A percentile compares a stretch with the other conserved stretches of the same genome.
Conservation (phyloP, 805 yeast genomes). For the Candida golubevii region DNA sequence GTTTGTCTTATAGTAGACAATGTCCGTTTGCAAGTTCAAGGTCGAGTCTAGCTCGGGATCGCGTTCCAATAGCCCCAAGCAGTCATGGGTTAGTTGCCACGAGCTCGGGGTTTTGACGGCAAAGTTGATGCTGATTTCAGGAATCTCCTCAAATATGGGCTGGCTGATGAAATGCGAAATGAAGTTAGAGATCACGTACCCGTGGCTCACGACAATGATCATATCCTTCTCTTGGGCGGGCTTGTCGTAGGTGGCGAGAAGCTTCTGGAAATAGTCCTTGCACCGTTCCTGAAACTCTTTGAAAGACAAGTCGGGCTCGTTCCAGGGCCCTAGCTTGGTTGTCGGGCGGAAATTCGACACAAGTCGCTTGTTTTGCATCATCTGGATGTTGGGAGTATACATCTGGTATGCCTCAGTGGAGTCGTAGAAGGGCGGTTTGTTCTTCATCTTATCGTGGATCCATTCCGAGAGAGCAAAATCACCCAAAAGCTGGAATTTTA, state of each 20-base stretch:
- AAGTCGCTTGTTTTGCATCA: constrained; percentile 28
- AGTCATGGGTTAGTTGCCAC: constrained; percentile 35
- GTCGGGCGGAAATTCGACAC: constrained; percentile 42
- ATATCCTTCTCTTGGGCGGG: constrained; percentile 29
- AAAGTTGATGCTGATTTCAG: constrained; percentile 34
- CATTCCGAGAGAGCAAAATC: constrained; percentile 45
- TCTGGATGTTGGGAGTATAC: constrained; percentile 41
- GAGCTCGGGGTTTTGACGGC: constrained; percentile 23
- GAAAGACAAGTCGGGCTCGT: constrained; percentile 38
- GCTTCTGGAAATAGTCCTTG: constrained; percentile 36
- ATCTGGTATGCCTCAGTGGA: constrained; percentile 43
- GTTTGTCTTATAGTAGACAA: constrained; percentile 42
- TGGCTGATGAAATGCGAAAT: constrained; percentile 38
- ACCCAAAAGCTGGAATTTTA: constrained; percentile 36
- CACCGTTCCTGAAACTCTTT: constrained; percentile 37
- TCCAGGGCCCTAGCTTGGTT: constrained; percentile 38
- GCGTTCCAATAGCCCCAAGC: constrained; percentile 25
- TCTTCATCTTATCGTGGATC: constrained; percentile 41
- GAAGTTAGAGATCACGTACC: constrained; percentile 38
- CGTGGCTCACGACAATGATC: constrained; percentile 38
- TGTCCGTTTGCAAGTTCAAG: constrained; percentile 38
- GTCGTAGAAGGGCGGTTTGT: constrained; percentile 40
- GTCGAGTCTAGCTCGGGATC: constrained; percentile 24
- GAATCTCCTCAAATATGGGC: constrained; percentile 43
- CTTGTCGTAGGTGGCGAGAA: constrained; percentile 40